phyloP scores from a whole-genome alignment of 2,329 filamentous ascomycete species.

The Diplodia sapinea region DNA sequence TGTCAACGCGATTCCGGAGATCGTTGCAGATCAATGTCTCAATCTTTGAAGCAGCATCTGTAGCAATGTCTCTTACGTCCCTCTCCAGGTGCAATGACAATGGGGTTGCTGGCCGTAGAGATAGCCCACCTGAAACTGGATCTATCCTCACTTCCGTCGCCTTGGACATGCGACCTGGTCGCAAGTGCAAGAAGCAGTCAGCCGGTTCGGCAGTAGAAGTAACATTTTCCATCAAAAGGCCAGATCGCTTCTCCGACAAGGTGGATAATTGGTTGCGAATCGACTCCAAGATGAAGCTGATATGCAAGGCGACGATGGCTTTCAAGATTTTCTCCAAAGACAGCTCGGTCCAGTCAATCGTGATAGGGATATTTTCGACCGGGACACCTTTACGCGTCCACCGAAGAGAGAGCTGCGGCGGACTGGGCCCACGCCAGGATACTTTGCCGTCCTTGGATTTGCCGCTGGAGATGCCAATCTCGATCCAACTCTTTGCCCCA shows the following conservation, averaged over 20 bases:
- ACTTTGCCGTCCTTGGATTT: slow-evolving; percentile 45
- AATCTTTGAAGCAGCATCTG: slow-evolving; percentile 63
- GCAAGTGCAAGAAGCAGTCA: slow-evolving; percentile 70
- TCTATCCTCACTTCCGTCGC: slow-evolving; percentile 70
- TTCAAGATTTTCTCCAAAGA: slow-evolving; percentile 77
- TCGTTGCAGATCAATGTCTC: slow-evolving; percentile 68
- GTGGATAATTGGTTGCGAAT: slow-evolving; percentile 66
- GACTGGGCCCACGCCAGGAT: slow-evolving; percentile 44
- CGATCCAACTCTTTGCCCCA: slow-evolving; percentile 84
- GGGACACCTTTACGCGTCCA: slow-evolving; percentile 88
- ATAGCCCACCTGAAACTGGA: slow-evolving; percentile 76
- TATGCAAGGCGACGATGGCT: slow-evolving; percentile 75
- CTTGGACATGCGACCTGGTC: slow-evolving; percentile 68
- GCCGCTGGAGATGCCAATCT: slow-evolving; percentile 79
- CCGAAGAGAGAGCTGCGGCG: slow-evolving; percentile 62
- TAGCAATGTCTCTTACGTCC: slow-evolving; percentile 66
- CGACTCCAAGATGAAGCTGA: slow-evolving; percentile 71
- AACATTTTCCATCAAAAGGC: slow-evolving; percentile 64
- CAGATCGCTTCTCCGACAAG: slow-evolving; percentile 62
- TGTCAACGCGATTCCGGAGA: slow-evolving; percentile 66
- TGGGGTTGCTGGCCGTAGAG: slow-evolving; percentile 64
- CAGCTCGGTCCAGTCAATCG: slow-evolving; percentile 69
- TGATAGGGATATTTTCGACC: slow-evolving; percentile 69
- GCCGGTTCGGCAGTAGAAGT: slow-evolving; percentile 67
- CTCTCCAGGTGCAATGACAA: slow-evolving; percentile 60